phyloP scores from a whole-genome alignment of 2,329 filamentous ascomycete genomes.

The Ilyonectria robusta region DNA sequence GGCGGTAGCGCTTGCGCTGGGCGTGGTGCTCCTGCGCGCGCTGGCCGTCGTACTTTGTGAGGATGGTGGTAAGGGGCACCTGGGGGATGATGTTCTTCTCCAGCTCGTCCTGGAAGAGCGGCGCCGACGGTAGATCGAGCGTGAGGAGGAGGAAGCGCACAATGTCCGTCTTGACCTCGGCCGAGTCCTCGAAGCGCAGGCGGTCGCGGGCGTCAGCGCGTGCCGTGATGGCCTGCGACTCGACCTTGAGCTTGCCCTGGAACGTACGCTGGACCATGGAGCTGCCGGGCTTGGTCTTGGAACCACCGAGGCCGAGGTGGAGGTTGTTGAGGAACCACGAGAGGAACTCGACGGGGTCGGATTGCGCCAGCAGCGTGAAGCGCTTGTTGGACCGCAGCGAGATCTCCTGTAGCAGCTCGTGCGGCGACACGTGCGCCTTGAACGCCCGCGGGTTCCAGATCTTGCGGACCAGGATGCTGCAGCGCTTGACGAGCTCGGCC shows the following conservation, averaged over 20 bases:
- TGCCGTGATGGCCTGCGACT: constrained; percentile 93
- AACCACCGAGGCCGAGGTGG: constrained; percentile 91
- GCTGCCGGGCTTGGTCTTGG: constrained; percentile 85
- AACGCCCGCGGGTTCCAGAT: constrained; percentile 98
- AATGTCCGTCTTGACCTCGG: constrained; percentile 81
- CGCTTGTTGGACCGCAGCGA: constrained; percentile 91
- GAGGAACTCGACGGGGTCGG: constrained; percentile 95
- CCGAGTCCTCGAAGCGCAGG: constrained; percentile 92
- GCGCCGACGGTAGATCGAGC: constrained; percentile 90
- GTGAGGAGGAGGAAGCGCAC: constrained; percentile 92
- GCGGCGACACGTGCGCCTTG: constrained; percentile 95
- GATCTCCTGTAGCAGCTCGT: constrained; percentile 96
- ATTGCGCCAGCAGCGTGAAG: constrained; percentile 91
- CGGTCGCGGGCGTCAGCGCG: constrained; percentile 90
- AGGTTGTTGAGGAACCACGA: constrained; percentile 98
- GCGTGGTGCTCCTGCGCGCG: constrained; percentile 90
- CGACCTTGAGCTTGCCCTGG: constrained; percentile 91
- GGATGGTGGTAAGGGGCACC: constrained; percentile 84
- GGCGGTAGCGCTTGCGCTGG: constrained; percentile 88
- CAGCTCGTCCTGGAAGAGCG: constrained; percentile 95
- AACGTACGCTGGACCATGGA: constrained; percentile 94
- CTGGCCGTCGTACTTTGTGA: constrained; percentile 93
- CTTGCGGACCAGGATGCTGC: constrained; percentile 92
- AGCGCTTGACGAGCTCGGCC: constrained; percentile 87
- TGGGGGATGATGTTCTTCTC: constrained; percentile 97